These are phyloP conservation scores for Reutealis trisperma DNA, from an alignment of 345 rosid genomes.

Conservation along the genomic window DNA sequence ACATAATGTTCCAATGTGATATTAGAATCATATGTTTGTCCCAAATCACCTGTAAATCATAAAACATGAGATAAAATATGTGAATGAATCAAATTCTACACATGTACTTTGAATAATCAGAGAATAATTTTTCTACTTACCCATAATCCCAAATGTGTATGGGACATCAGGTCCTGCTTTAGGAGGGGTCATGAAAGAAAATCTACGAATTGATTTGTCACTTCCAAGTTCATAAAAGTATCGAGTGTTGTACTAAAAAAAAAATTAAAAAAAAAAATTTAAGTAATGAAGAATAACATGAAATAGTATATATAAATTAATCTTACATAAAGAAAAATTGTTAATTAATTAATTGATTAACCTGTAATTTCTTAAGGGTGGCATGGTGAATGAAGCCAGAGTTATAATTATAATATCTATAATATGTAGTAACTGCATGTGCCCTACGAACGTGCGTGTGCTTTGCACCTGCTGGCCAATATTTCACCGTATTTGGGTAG, in stretches of 20 bases:
- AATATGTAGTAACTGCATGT: slow-evolving; percentile 10
- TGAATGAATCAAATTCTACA: too few species aligned
- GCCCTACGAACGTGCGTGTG: slow-evolving; percentile 3
- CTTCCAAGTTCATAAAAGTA: slow-evolving; percentile 34
- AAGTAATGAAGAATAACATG: not conserved
- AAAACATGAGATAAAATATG: not conserved
- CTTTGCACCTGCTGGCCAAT: slow-evolving; percentile 23
- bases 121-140: slow-evolving; percentile 6
- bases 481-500: slow-evolving; percentile 17
- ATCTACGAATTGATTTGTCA: slow-evolving; percentile 23
- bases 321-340: not conserved
- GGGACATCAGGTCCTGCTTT: slow-evolving; percentile 42
- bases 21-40: slow-evolving; percentile 40
- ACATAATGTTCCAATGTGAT: slow-evolving; percentile 33
- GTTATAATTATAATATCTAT: slow-evolving; percentile 31
- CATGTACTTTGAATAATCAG: too few species aligned
- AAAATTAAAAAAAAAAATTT: not conserved
- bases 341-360: not conserved
- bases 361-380: slow-evolving; percentile 33
- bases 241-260: slow-evolving; percentile 31
- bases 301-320: not conserved
- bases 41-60: slow-evolving; percentile 35
- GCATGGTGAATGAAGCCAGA: slow-evolving; percentile 46
- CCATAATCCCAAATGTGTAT: slow-evolving; percentile 41
- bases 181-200: slow-evolving; percentile 38